phyloP scores from a whole-genome alignment of 805 yeast species.

The Wickerhamiella shivajii region DNA sequence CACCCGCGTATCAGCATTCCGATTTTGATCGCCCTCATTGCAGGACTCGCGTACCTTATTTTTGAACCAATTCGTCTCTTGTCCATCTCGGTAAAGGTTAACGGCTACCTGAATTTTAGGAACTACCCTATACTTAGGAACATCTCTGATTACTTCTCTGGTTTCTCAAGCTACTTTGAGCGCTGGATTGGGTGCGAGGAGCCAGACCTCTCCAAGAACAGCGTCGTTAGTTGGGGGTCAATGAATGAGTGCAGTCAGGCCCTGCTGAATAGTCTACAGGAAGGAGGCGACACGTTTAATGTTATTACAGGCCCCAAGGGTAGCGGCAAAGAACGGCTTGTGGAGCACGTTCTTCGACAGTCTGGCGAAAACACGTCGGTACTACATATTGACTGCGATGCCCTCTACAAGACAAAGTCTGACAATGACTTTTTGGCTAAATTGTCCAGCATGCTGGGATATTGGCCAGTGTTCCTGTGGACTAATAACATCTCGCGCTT shows the following conservation, averaged over 20 bases:
- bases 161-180: slow-evolving; percentile 8
- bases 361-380: slow-evolving; percentile 48
- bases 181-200: neutral
- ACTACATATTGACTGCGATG: slow-evolving; percentile 66
- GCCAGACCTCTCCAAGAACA: neutral
- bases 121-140: slow-evolving; percentile 4
- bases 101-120: slow-evolving; percentile 9
- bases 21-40: slow-evolving; percentile 55
- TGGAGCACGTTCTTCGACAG: slow-evolving; percentile 53
- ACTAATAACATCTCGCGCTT: slow-evolving; percentile 63
- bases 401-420: slow-evolving; percentile 53
- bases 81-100: slow-evolving; percentile 56
- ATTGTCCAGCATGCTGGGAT: slow-evolving; percentile 69
- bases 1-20: slow-evolving; percentile 83
- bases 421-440: slow-evolving; percentile 54
- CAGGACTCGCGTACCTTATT: slow-evolving; percentile 67
- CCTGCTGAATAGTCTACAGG: slow-evolving; percentile 71
- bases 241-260: slow-evolving; percentile 33
- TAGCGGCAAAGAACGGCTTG: slow-evolving; percentile 55
- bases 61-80: slow-evolving; percentile 89
- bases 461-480: slow-evolving; percentile 92
- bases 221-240: slow-evolving; percentile 6
- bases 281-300: slow-evolving; percentile 80
- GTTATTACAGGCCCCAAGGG: slow-evolving; percentile 89
- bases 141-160: slow-evolving; percentile 7